Conservation (phyloP, 2,329 filamentous ascomycete species). For the Talaromyces amestolkiae region DNA sequence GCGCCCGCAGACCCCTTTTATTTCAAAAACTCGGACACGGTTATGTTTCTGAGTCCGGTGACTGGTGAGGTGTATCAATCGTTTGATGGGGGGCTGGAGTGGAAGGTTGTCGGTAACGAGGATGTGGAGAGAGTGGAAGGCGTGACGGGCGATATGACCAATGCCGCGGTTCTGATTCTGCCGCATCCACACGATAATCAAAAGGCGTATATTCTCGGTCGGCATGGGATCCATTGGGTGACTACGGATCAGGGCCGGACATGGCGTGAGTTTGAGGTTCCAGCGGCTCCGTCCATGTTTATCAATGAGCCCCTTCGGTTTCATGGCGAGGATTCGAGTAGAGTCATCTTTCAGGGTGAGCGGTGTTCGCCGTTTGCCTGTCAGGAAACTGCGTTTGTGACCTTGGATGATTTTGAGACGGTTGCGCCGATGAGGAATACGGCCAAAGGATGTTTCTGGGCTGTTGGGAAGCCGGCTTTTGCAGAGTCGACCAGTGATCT, state of each 20-base stretch:
- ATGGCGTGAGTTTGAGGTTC: slow-evolving; percentile 72
- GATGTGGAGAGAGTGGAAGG: slow-evolving; percentile 56
- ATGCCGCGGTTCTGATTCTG: slow-evolving; percentile 53
- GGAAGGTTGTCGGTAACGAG: slow-evolving; percentile 56
- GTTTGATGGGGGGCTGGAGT: slow-evolving; percentile 73
- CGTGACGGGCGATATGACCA: slow-evolving; percentile 40
- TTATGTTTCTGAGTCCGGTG: slow-evolving; percentile 69
- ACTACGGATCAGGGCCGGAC: slow-evolving; percentile 78
- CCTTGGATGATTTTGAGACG: slow-evolving; percentile 77
- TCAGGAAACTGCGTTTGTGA: slow-evolving; percentile 67
- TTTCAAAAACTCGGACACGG: slow-evolving; percentile 82
- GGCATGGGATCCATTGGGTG: slow-evolving; percentile 68
- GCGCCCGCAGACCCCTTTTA: slow-evolving; percentile 72
- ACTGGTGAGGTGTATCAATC: slow-evolving; percentile 72
- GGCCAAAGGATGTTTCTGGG: slow-evolving; percentile 82
- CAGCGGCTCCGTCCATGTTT: slow-evolving; percentile 56
- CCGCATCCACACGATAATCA: slow-evolving; percentile 77
- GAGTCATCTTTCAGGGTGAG: slow-evolving; percentile 80
- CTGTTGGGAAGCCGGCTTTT: slow-evolving; percentile 72
- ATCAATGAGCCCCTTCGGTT: slow-evolving; percentile 62
- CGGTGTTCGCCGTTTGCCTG: slow-evolving; percentile 65
- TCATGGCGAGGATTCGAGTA: slow-evolving; percentile 77
- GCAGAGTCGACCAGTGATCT: slow-evolving; percentile 49
- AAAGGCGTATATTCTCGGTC: slow-evolving; percentile 76
- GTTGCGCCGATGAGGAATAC: slow-evolving; percentile 64